Conservation (phyloP, 2,329 filamentous ascomycete genomes). For the Apiospora koreana region DNA sequence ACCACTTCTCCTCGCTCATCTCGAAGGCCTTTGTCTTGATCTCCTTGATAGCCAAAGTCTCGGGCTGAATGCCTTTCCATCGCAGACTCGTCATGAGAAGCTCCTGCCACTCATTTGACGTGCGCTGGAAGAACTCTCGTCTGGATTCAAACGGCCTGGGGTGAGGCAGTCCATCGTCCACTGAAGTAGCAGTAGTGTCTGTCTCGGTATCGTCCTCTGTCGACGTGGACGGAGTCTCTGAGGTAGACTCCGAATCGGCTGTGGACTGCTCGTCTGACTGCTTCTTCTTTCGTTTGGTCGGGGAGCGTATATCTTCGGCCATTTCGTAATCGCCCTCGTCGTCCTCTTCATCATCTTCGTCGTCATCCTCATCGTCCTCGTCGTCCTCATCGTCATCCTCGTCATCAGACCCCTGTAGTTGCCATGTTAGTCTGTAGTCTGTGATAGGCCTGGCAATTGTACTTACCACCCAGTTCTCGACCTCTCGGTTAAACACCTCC, state of each 20-base stretch:
- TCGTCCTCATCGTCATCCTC: conserved; percentile 57
- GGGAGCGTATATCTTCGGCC: conserved; percentile 49
- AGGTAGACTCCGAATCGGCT: conserved; percentile 38
- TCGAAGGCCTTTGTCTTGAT: conserved; percentile 89
- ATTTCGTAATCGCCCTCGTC: conserved; percentile 52
- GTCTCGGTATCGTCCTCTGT: conserved; percentile 49
- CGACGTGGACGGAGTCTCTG: conserved; percentile 21
- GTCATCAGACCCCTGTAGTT: conserved; percentile 51
- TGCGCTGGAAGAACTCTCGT: conserved; percentile 89
- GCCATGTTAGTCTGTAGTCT: conserved; percentile 38
- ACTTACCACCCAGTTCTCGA: conserved; percentile 77
- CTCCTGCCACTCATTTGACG: conserved; percentile 88
- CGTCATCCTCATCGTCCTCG: conserved; percentile 57
- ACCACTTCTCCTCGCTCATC: conserved; percentile 95
- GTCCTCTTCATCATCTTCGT: conserved; percentile 52
- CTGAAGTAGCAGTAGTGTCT: conserved; percentile 48
- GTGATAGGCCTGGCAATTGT: conserved; percentile 22
- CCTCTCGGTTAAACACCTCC: conserved; percentile 82
- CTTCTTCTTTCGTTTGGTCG: conserved; percentile 58
- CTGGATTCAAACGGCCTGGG: conserved; percentile 81
- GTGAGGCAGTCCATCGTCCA: conserved; percentile 77
- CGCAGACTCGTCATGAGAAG: conserved; percentile 75
- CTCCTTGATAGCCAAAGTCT: conserved; percentile 80
- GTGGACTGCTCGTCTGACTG: conserved; percentile 43
- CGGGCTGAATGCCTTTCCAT: conserved; percentile 66